phyloP scores from a whole-genome alignment of 2,329 filamentous ascomycete genomes.

The Fusarium algeriense region DNA sequence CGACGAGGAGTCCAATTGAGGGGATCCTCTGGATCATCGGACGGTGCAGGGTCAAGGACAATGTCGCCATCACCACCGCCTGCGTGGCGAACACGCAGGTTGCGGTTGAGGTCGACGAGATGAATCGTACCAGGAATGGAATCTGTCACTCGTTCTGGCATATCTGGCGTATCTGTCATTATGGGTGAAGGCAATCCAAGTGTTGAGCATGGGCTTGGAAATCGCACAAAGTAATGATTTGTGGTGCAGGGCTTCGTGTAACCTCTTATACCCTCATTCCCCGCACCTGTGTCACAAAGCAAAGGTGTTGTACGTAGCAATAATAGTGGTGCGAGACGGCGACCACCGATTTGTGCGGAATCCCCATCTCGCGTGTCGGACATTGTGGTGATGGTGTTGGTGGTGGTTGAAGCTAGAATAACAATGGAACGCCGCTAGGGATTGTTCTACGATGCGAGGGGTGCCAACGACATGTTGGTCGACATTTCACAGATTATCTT shows the following conservation, averaged over 20 bases:
- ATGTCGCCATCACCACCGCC: conserved; percentile 53
- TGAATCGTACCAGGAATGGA: conserved; percentile 56
- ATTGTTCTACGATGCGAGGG: conserved; percentile 13
- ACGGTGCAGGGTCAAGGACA: conserved; percentile 64
- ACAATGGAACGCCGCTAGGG: conserved; percentile 27
- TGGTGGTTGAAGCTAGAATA: conserved; percentile 1
- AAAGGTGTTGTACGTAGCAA: neutral
- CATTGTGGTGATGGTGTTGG: neutral
- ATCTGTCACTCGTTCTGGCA: neutral
- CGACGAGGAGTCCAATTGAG: conserved; percentile 60
- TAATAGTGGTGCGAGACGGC: neutral
- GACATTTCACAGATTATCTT: neutral
- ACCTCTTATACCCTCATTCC: conserved; percentile 9
- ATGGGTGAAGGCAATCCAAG: neutral
- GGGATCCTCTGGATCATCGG: conserved; percentile 64
- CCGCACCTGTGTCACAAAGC: neutral
- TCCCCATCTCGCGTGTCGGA: neutral
- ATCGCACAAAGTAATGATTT: neutral
- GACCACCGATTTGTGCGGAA: too few relatives aligned
- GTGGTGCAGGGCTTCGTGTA: neutral
- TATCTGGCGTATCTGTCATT: neutral
- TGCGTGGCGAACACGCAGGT: conserved; percentile 50
- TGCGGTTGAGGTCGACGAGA: conserved; percentile 55
- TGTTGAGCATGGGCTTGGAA: too few relatives aligned
- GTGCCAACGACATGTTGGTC: neutral